Evolutionary conservation across 2,329 filamentous ascomycete species (phyloP).

Genomic region (Neoarthrinium moseri): DNA sequence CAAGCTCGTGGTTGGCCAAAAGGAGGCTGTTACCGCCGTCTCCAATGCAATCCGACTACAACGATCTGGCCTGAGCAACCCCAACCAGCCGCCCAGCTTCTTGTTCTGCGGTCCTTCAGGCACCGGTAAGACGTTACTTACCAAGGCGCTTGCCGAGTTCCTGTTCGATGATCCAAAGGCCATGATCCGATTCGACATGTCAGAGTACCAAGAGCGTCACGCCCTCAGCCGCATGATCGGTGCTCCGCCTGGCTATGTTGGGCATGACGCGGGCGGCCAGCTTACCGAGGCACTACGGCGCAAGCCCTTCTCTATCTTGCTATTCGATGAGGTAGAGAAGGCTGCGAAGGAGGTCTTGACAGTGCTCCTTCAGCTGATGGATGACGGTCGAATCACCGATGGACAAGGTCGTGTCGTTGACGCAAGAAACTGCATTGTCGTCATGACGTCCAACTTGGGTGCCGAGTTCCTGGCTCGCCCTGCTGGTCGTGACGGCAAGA

Average conservation of each 20-base stretch:
- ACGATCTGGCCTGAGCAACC: slow-evolving; percentile 90
- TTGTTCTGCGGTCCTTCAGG: slow-evolving; percentile 98
- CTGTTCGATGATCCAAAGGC: slow-evolving; percentile 95
- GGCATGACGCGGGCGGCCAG: slow-evolving; percentile 93
- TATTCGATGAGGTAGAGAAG: slow-evolving; percentile 98
- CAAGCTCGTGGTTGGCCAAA: slow-evolving; percentile 88
- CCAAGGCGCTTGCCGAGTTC: slow-evolving; percentile 96
- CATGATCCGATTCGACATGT: slow-evolving; percentile 99
- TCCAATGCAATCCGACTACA: slow-evolving; percentile 96
- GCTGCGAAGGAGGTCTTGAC: slow-evolving; percentile 97
- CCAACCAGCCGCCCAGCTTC: slow-evolving; percentile 96
- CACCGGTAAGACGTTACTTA: slow-evolving; percentile 96
- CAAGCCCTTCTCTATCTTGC: slow-evolving; percentile 93
- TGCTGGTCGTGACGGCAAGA: slow-evolving; percentile 74
- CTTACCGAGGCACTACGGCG: slow-evolving; percentile 92
- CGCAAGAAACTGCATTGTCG: slow-evolving; percentile 96
- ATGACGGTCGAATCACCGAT: slow-evolving; percentile 97
- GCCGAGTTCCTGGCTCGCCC: slow-evolving; percentile 89
- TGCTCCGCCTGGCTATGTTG: slow-evolving; percentile 93
- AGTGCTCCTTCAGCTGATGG: slow-evolving; percentile 98
- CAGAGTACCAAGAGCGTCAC: slow-evolving; percentile 97
- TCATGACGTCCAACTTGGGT: slow-evolving; percentile 98
- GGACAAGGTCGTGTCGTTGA: slow-evolving; percentile 94
- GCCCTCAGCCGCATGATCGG: slow-evolving; percentile 96
- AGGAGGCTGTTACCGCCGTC: slow-evolving; percentile 87